Conservation (phyloP, 2,329 filamentous ascomycete genomes). For the Cladorrhinum sp. region DNA sequence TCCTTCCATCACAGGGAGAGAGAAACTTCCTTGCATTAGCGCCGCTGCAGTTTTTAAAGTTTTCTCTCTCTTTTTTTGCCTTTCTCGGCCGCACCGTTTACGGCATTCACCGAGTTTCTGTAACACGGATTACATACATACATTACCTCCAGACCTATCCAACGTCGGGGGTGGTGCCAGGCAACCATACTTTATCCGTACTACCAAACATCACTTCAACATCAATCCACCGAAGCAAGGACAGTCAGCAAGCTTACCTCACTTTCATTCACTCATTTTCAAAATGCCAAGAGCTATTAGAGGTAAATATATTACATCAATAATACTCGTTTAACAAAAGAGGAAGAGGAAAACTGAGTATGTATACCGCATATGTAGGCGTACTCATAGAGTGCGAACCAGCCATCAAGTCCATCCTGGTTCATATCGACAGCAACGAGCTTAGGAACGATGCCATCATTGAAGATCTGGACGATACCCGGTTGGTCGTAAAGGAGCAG, state of each 20-base stretch:
- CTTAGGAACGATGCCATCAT: constrained; percentile 69
- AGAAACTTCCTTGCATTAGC: not conserved
- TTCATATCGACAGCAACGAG: constrained; percentile 65
- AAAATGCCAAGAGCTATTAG: constrained; percentile 26
- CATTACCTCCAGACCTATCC: not conserved
- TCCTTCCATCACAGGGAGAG: too few species aligned
- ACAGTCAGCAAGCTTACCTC: not conserved
- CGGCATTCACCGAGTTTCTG: not conserved
- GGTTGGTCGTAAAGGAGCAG: constrained; percentile 70
- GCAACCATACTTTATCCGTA: too few species aligned
- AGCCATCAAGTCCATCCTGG: constrained; percentile 83
- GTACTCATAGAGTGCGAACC: constrained; percentile 79
- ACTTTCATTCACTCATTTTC: not conserved
- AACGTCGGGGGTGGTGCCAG: too few species aligned
- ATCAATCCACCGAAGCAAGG: not conserved
- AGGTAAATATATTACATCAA: constrained; percentile 20
- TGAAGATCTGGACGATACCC: constrained; percentile 75
- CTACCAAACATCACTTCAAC: not conserved
- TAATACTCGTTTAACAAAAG: not conserved
- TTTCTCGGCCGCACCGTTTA: too few species aligned
- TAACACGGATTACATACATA: not conserved
- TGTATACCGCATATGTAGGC: constrained; percentile 47
- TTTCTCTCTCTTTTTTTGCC: not conserved
- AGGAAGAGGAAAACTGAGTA: not conserved
- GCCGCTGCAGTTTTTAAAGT: not conserved